Evolutionary conservation across 495 filamentous ascomycete species (phyloP).

Genomic region (Terfezia boudieri): DNA sequence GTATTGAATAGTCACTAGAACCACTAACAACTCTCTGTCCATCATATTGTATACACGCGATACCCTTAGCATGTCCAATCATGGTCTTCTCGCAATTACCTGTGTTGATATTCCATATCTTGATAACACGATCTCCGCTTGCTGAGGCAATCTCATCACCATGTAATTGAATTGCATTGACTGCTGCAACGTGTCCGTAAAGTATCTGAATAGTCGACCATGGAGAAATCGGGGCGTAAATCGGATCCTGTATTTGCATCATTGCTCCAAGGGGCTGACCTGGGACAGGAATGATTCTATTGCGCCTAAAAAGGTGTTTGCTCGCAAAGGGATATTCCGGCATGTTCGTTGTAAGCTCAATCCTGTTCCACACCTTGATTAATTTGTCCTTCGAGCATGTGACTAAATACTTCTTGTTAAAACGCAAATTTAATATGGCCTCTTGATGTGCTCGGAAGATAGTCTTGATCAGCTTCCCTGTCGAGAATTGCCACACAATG

Average conservation of each 20-base stretch:
- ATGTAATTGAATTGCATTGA: constrained; percentile 87
- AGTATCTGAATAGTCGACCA: constrained; percentile 62
- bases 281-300: constrained; percentile 18
- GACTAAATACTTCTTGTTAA: constrained; percentile 72
- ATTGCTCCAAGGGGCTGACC: constrained; percentile 20
- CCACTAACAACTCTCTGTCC: constrained; percentile 91
- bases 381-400: constrained; percentile 94
- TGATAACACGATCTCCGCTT: constrained; percentile 76
- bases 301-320: constrained; percentile 17
- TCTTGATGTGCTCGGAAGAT: constrained; percentile 59
- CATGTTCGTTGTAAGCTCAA: constrained; percentile 40
- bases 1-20: constrained; percentile 83
- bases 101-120: constrained; percentile 75
- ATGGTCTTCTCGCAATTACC: constrained; percentile 54
- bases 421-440: constrained; percentile 85
- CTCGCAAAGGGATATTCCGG: constrained; percentile 36
- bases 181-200: constrained; percentile 66
- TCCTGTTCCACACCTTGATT: constrained; percentile 86
- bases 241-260: not conserved
- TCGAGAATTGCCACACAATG: constrained; percentile 85
- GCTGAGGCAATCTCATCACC: constrained; percentile 77
- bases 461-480: constrained; percentile 52
- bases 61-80: constrained; percentile 77
- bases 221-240: constrained; percentile 22
- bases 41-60: constrained; percentile 94